Conservation (phyloP, 352 stramenopile genomes). For the Phytophthora brassicae region DNA sequence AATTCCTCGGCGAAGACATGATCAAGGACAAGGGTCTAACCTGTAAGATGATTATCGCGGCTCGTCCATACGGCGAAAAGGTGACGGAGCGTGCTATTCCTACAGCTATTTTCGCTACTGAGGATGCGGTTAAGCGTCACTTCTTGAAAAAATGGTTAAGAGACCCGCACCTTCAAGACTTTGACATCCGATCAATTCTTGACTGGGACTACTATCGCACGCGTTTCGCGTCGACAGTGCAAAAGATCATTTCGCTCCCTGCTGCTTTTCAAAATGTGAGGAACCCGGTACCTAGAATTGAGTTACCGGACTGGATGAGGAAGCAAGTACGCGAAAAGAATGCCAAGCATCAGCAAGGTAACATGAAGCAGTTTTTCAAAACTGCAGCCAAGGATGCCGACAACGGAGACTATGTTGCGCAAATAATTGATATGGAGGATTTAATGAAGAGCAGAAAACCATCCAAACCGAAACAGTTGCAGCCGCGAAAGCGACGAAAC, state of each 20-base stretch:
- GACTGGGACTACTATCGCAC: constrained; percentile 99
- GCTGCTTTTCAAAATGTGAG: constrained; percentile 96
- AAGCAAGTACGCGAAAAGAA: constrained; percentile 92
- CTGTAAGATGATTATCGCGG: constrained; percentile 98
- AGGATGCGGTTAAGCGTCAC: constrained; percentile 93
- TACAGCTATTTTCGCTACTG: constrained; percentile 97
- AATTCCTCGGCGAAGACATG: constrained; percentile 98
- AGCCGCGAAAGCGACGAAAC: constrained; percentile 17
- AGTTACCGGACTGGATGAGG: constrained; percentile 96
- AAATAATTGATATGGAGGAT: constrained; percentile 79
- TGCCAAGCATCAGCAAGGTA: constrained; percentile 72
- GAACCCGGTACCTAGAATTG: constrained; percentile 96
- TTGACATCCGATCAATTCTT: constrained; percentile 93
- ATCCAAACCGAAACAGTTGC: constrained; percentile 9
- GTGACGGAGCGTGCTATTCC: constrained; percentile 98
- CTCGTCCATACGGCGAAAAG: constrained; percentile 90
- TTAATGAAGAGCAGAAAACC: constrained; percentile 35
- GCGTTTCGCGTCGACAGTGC: constrained; percentile 89
- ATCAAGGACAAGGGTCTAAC: constrained; percentile 98
- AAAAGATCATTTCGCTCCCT: constrained; percentile 99
- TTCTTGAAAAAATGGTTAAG: constrained; percentile 99
- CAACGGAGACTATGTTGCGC: constrained; percentile 49
- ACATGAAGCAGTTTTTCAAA: constrained; percentile 92
- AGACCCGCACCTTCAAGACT: constrained; percentile 90
- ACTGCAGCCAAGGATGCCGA: constrained; percentile 26